phyloP scores from a whole-genome alignment of 352 stramenopile species.

The Globisporangium paddicum region DNA sequence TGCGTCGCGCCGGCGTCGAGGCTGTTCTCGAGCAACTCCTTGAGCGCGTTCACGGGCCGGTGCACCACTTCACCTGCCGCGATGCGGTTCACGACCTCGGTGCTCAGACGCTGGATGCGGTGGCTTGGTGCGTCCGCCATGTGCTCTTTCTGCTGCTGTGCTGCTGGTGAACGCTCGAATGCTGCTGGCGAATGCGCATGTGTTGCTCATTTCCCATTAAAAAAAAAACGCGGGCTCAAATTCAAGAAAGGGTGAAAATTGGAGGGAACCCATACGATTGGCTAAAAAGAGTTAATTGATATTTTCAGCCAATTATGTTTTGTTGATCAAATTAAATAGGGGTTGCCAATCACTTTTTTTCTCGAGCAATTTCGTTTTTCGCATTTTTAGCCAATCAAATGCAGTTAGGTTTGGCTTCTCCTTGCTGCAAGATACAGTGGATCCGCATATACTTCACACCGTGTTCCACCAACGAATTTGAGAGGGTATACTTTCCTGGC shows the following conservation, averaged over 20 bases:
- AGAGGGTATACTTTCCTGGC: no score
- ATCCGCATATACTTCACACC: no score
- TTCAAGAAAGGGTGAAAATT: conserved; percentile 10
- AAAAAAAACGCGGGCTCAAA: background rate
- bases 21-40: conserved; percentile 99
- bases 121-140: background rate
- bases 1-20: conserved; percentile 93
- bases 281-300: conserved; percentile 10
- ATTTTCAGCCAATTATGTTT: conserved; percentile 15
- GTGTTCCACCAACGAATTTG: no score
- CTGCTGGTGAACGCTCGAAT: background rate
- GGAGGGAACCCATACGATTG: conserved; percentile 33
- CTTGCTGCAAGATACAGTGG: no score
- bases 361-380: no score
- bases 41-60: conserved; percentile 91
- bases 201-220: background rate
- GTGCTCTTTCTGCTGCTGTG: background rate
- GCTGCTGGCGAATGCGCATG: background rate
- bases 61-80: conserved; percentile 95
- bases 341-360: no score
- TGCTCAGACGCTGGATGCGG: conserved; percentile 86
- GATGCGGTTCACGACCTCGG: conserved; percentile 94
- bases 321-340: no score
- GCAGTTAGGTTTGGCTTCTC: no score
- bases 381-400: no score